Conservation (phyloP, 2,329 filamentous ascomycete genomes). For the Arthroderma sp. region DNA sequence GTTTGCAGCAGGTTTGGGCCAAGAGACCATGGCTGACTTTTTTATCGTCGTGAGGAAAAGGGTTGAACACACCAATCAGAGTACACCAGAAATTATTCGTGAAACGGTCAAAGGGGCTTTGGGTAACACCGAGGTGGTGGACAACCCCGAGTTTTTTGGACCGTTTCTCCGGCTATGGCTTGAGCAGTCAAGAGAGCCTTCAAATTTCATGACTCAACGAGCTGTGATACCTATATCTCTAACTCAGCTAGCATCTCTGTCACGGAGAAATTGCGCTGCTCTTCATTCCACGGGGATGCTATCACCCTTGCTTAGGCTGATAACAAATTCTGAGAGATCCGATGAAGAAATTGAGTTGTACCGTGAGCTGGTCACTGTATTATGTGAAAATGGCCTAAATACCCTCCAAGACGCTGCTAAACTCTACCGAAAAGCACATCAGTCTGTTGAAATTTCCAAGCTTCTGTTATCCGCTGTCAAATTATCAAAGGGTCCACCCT, state of each 20-base stretch:
- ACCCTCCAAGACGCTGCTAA: conserved; percentile 71
- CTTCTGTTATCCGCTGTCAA: conserved; percentile 65
- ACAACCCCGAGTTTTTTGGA: conserved; percentile 28
- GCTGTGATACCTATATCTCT: conserved; percentile 55
- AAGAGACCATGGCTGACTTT: conserved; percentile 58
- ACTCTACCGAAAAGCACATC: conserved; percentile 48
- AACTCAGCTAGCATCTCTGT: conserved; percentile 44
- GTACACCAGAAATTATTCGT: conserved; percentile 7
- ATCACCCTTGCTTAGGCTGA: conserved; percentile 50
- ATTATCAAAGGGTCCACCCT: conserved; percentile 62
- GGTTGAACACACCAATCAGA: conserved; percentile 11
- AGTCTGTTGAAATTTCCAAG: conserved; percentile 42
- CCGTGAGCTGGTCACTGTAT: conserved; percentile 51
- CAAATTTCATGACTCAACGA: conserved; percentile 20
- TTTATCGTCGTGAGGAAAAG: conserved; percentile 37
- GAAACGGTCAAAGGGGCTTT: conserved; percentile 24
- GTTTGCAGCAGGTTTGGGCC: conserved; percentile 65
- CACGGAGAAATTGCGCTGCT: conserved; percentile 55
- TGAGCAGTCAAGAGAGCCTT: conserved; percentile 46
- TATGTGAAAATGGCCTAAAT: conserved; percentile 65
- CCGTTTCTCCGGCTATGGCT: conserved; percentile 36
- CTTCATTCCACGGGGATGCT: conserved; percentile 61
- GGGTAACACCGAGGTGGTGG: conserved; percentile 30
- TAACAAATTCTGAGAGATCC: conserved; percentile 46
- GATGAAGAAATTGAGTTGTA: conserved; percentile 46